Evolutionary conservation across 2,329 filamentous ascomycete species (phyloP).

Genomic region (Coniochaeta hoffmannii): DNA sequence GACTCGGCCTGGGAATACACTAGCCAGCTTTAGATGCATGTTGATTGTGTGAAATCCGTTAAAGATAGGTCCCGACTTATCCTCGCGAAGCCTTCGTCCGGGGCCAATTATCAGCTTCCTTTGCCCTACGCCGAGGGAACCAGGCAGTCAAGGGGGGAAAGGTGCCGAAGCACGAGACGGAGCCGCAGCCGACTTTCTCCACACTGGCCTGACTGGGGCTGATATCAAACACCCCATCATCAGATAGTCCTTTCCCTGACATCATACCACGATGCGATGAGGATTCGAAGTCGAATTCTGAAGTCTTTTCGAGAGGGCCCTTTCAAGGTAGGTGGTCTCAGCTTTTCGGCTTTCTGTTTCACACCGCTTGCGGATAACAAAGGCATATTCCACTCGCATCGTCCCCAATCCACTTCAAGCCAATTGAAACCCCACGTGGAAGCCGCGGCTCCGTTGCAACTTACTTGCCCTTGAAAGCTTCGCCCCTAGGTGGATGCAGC

Average conservation of each 20-base stretch:
- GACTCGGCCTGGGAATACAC: not conserved
- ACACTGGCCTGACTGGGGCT: not conserved
- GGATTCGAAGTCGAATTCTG: too few relatives aligned
- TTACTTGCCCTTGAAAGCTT: not conserved
- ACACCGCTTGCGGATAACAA: slow-evolving; percentile 1
- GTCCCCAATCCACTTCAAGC: not conserved
- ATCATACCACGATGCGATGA: not conserved
- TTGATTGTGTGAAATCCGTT: not conserved
- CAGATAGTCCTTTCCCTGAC: not conserved
- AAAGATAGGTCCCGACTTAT: not conserved
- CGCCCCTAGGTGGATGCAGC: not conserved
- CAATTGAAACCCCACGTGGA: not conserved
- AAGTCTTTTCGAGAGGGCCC: not conserved
- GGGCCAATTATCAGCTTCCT: not conserved
- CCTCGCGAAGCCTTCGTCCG: slow-evolving; percentile 1
- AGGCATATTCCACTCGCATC: not conserved
- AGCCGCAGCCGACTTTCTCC: not conserved
- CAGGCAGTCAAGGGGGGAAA: not conserved
- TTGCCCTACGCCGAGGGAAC: not conserved
- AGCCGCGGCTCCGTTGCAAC: not conserved
- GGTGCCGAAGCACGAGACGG: not conserved
- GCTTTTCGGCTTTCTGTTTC: not conserved
- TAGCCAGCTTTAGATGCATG: not conserved
- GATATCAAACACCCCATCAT: not conserved
- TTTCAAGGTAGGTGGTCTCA: not conserved